Evolutionary conservation across 1,139 yeast genomes (phyloP).

Genomic region (Blastobotrys raffinosifermentans): DNA sequence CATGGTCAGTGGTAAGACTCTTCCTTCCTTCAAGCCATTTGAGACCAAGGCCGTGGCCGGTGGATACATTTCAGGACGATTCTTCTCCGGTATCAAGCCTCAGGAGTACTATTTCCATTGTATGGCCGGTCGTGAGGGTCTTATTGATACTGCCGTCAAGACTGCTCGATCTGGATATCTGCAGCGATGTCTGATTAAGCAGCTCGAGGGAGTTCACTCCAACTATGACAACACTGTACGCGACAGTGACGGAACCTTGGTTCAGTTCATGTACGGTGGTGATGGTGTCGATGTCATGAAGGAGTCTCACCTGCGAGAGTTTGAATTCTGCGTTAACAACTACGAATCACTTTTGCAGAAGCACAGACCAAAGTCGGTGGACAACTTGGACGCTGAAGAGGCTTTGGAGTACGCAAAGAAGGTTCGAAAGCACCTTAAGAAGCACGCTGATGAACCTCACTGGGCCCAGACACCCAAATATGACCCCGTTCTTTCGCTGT

Average conservation of each 20-base stretch:
- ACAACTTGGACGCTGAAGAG: constrained; percentile 71
- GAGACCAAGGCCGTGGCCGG: constrained; percentile 98
- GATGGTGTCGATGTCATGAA: constrained; percentile 92
- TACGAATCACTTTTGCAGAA: constrained; percentile 79
- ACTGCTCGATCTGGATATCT: constrained; percentile 98
- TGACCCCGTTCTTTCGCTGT: constrained; percentile 84
- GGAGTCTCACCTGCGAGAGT: constrained; percentile 91
- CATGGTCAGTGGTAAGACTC: constrained; percentile 96
- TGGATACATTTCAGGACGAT: constrained; percentile 95
- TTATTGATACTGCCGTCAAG: constrained; percentile 98
- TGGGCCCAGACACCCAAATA: constrained; percentile 59
- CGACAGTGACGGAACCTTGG: constrained; percentile 89
- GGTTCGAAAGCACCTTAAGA: constrained; percentile 66
- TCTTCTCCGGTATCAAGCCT: constrained; percentile 97
- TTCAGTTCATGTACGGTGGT: constrained; percentile 97
- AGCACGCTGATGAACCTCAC: constrained; percentile 58
- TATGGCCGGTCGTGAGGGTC: constrained; percentile 99
- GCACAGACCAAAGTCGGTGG: constrained; percentile 78
- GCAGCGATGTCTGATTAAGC: constrained; percentile 97
- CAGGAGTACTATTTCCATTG: constrained; percentile 99
- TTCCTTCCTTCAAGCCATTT: constrained; percentile 93
- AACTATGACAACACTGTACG: constrained; percentile 93
- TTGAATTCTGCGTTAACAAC: constrained; percentile 88
- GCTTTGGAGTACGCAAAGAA: constrained; percentile 81
- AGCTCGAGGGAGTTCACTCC: constrained; percentile 93